Conservation (phyloP, 768 basidiomycete genomes). For the Lyophyllum atratum region DNA sequence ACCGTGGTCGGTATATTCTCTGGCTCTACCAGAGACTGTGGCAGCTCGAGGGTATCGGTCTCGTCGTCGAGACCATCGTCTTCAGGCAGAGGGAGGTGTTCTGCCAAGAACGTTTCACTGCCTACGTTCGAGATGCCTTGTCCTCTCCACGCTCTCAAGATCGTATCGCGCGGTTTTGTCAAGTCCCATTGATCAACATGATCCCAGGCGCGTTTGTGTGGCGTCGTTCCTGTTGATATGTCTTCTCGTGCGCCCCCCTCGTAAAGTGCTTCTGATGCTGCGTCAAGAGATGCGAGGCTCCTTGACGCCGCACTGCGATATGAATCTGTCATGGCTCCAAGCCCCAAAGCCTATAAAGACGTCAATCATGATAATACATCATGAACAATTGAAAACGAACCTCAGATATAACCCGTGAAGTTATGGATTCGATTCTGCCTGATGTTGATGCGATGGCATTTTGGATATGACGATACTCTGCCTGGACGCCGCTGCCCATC, state of each 20-base stretch:
- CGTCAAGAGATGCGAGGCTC: conserved; percentile 50
- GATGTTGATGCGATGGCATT: conserved; percentile 52
- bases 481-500: conserved; percentile 50
- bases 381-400: conserved; percentile 36
- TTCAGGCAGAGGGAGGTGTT: conserved; percentile 35
- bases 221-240: conserved; percentile 69
- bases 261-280: conserved; percentile 50
- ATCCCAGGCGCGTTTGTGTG: conserved; percentile 73
- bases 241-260: conserved; percentile 67
- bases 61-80: conserved; percentile 28
- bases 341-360: conserved; percentile 38
- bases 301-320: conserved; percentile 44
- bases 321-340: conserved; percentile 40
- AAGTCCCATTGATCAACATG: conserved; percentile 73
- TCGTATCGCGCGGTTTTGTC: conserved; percentile 60
- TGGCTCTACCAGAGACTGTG: conserved; percentile 5
- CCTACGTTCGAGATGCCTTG: conserved; percentile 25
- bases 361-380: background rate
- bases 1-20: conserved; percentile 15
- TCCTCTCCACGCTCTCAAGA: conserved; percentile 56
- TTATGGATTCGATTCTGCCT: conserved; percentile 29
- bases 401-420: conserved; percentile 46
- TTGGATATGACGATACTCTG: conserved; percentile 53
- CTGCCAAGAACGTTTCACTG: conserved; percentile 39
- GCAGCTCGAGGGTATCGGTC: conserved; percentile 7